Percentiles rank a stretch among this genome's conserved stretches.
phyloP scores from a whole-genome alignment of 2,329 filamentous ascomycete genomes.

The Colletotrichum sp. region DNA sequence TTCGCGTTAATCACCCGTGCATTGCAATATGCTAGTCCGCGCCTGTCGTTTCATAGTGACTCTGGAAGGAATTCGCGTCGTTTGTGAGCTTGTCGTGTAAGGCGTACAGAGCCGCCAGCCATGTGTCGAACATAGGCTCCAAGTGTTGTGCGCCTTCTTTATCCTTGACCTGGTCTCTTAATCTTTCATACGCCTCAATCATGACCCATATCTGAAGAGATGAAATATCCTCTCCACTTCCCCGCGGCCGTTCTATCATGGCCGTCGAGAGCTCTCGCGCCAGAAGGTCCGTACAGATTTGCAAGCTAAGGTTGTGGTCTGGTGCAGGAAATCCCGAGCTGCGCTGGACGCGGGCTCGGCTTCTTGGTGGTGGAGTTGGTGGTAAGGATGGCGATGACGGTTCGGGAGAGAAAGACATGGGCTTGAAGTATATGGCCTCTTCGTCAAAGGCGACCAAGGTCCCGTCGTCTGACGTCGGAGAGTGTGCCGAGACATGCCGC shows the following conservation, averaged over 20 bases:
- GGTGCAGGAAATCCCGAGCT: not conserved
- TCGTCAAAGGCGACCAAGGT: slow-evolving; percentile 53
- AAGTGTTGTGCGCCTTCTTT: slow-evolving; percentile 32
- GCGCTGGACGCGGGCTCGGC: slow-evolving; percentile 3
- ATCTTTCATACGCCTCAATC: slow-evolving; percentile 63
- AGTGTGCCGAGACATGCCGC: slow-evolving; percentile 23
- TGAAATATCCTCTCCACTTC: slow-evolving; percentile 38
- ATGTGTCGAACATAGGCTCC: slow-evolving; percentile 52
- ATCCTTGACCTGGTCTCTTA: slow-evolving; percentile 45
- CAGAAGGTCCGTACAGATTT: slow-evolving; percentile 57
- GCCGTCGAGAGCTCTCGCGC: slow-evolving; percentile 53
- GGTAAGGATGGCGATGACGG: slow-evolving; percentile 32
- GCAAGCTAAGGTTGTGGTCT: slow-evolving; percentile 45
- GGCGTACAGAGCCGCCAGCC: slow-evolving; percentile 53
- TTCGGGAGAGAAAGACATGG: slow-evolving; percentile 42
- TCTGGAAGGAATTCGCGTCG: slow-evolving; percentile 22
- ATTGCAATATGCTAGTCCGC: slow-evolving; percentile 19
- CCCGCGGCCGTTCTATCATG: slow-evolving; percentile 30
- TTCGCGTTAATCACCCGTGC: not conserved
- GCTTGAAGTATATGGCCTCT: slow-evolving; percentile 52
- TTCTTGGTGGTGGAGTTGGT: slow-evolving; percentile 30
- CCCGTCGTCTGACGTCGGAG: slow-evolving; percentile 47
- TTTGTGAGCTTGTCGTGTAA: slow-evolving; percentile 48
- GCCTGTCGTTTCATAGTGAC: slow-evolving; percentile 27
- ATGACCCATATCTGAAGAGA: slow-evolving; percentile 60